Evolutionary conservation across 352 stramenopile species (phyloP).

Genomic region (Pythium sukuiense): DNA sequence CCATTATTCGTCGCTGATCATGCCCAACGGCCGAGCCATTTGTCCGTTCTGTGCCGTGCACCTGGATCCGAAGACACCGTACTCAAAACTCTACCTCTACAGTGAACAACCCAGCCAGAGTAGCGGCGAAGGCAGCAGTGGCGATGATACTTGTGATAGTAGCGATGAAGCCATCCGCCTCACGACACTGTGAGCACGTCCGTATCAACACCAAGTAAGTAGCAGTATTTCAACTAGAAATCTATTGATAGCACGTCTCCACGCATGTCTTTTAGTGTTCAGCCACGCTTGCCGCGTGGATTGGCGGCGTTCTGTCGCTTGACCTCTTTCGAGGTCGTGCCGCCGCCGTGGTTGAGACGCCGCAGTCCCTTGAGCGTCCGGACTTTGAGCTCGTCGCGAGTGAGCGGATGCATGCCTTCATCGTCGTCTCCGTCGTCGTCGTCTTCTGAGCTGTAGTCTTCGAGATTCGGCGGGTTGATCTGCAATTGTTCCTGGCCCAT

Average conservation of each 20-base stretch:
- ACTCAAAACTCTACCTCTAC: conserved; percentile 76
- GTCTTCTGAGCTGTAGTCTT: conserved; percentile 94
- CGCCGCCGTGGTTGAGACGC: conserved; percentile 46
- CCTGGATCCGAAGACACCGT: conserved; percentile 60
- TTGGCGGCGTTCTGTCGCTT: conserved; percentile 28
- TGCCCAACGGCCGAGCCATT: conserved; percentile 76
- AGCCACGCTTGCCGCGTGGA: neutral
- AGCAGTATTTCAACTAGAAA: neutral
- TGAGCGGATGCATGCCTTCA: conserved; percentile 88
- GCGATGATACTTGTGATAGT: neutral
- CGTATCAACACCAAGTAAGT: neutral
- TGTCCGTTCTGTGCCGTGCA: conserved; percentile 81
- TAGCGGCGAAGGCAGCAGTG: conserved; percentile 1
- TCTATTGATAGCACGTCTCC: too few relatives aligned
- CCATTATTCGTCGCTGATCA: conserved; percentile 58
- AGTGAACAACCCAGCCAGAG: conserved; percentile 35
- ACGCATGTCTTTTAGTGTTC: neutral
- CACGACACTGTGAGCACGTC: neutral
- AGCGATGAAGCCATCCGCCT: neutral
- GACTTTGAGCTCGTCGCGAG: conserved; percentile 90
- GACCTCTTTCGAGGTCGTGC: conserved; percentile 32
- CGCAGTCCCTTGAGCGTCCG: conserved; percentile 86
- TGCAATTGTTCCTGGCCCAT: conserved; percentile 91
- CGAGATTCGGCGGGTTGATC: conserved; percentile 93
- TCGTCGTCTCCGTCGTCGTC: conserved; percentile 86